These are phyloP conservation scores for Agrocybe praecox DNA, from an alignment of 768 basidiomycete species.

Conservation along the genomic window DNA sequence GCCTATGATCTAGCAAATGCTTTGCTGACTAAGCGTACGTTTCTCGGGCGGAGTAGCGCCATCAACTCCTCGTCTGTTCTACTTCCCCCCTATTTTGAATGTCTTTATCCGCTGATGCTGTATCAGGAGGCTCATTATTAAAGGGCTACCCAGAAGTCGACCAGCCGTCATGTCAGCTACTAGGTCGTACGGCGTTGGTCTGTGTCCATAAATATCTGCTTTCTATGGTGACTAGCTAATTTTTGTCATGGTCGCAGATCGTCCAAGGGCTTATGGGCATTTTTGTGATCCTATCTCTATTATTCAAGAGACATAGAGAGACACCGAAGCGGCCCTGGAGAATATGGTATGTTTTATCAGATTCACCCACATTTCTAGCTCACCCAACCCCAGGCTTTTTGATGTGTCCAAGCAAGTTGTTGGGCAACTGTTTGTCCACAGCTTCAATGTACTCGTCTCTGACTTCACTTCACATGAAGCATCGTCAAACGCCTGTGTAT, in stretches of 20 bases:
- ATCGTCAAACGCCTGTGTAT: slow-evolving; percentile 84
- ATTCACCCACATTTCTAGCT: slow-evolving; percentile 1
- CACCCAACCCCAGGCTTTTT: slow-evolving; percentile 63
- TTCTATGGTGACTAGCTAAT: slow-evolving; percentile 36
- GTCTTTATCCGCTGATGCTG: slow-evolving; percentile 12
- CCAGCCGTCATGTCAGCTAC: slow-evolving; percentile 49
- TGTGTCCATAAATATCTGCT: slow-evolving; percentile 16
- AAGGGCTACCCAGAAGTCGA: slow-evolving; percentile 41
- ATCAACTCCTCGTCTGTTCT: neutral
- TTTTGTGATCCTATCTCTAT: slow-evolving; percentile 82
- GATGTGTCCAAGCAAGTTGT: slow-evolving; percentile 92
- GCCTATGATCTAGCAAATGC: neutral
- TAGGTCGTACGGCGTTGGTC: slow-evolving; percentile 56
- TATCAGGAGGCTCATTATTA: slow-evolving; percentile 6
- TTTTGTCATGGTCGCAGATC: slow-evolving; percentile 62
- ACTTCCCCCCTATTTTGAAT: slow-evolving; percentile 14
- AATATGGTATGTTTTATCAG: slow-evolving; percentile 69
- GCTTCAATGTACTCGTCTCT: slow-evolving; percentile 78
- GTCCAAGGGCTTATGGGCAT: slow-evolving; percentile 91
- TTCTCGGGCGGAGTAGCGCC: slow-evolving; percentile 4
- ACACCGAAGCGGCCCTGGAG: slow-evolving; percentile 84
- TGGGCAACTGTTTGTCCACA: slow-evolving; percentile 83
- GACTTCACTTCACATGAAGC: slow-evolving; percentile 70
- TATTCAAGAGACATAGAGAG: slow-evolving; percentile 90
- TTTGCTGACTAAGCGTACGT: slow-evolving; percentile 18